Percentiles rank a stretch among this genome's conserved stretches.
Conservation (phyloP, 139 green algal genomes). For the Gonium pectorale region DNA sequence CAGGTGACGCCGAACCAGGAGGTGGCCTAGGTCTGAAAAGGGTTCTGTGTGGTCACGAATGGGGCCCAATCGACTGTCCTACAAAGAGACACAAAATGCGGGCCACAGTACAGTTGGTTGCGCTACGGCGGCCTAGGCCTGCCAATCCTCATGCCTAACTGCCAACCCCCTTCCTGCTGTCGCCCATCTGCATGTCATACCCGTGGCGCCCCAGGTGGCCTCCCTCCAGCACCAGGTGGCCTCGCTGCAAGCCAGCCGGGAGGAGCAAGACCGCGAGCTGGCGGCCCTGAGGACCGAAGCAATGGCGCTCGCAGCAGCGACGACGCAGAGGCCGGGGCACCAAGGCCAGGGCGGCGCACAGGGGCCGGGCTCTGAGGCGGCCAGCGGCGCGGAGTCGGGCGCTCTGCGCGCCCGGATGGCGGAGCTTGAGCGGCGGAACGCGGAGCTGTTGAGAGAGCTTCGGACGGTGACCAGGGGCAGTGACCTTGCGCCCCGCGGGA, state of each 20-base stretch:
- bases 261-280: conserved; percentile 59
- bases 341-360: no score
- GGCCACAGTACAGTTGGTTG: no score
- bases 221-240: conserved; percentile 65
- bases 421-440: conserved; percentile 49
- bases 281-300: conserved; percentile 50
- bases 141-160: no score
- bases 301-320: conserved; percentile 50
- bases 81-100: no score
- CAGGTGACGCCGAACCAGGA: conserved; percentile 37
- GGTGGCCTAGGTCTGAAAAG: not conserved
- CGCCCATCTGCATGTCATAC: no score
- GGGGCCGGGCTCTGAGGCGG: not conserved
- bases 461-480: not conserved
- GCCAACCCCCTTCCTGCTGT: no score
- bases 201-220: conserved; percentile 57
- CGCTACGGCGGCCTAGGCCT: no score
- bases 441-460: conserved; percentile 41
- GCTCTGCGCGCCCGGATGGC: conserved; percentile 15
- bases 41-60: not conserved
- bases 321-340: conserved; percentile 10
- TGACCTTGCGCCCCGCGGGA: not conserved
- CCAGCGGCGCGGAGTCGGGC: not conserved
- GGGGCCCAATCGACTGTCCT: no score
- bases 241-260: conserved; percentile 51